Conservation (phyloP, 148 eudicot species). For the Linanthus parryae region DNA sequence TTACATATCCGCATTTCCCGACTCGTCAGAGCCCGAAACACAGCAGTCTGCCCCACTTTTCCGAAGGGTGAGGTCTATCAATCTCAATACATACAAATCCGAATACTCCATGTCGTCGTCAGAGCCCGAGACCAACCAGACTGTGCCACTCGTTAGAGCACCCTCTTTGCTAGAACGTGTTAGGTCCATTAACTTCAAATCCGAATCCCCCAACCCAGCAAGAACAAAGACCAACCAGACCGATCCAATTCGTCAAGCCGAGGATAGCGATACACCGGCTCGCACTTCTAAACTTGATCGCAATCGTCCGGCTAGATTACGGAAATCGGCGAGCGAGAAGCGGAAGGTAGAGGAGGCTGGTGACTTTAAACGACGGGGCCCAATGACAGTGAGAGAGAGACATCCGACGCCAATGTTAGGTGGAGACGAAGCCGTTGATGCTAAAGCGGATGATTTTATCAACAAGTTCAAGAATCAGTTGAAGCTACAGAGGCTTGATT, state of each 20-base stretch:
- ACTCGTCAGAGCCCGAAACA: too few species aligned
- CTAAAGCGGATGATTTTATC: conserved; percentile 80
- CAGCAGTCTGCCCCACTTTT: conserved; percentile 29
- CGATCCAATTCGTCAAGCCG: neutral
- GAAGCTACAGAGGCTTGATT: conserved; percentile 66
- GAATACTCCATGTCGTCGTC: neutral
- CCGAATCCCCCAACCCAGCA: neutral
- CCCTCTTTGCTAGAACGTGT: conserved; percentile 7
- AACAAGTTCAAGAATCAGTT: conserved; percentile 62
- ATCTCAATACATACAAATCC: conserved; percentile 26
- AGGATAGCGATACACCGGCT: conserved; percentile 18
- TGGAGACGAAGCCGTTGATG: conserved; percentile 57
- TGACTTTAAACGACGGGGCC: conserved; percentile 29
- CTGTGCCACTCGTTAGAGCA: conserved; percentile 10
- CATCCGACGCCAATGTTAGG: conserved; percentile 5
- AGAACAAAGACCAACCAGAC: neutral
- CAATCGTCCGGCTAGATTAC: conserved; percentile 37
- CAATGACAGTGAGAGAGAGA: conserved; percentile 3
- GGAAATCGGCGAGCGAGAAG: conserved; percentile 60
- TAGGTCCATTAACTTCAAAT: conserved; percentile 5
- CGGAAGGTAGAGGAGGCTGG: conserved; percentile 31
- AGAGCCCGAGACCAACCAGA: neutral
- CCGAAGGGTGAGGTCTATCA: conserved; percentile 62
- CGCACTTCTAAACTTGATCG: conserved; percentile 53
- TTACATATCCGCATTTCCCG: too few species aligned